A percentile compares a stretch with the other conserved stretches of the same genome.
These are phyloP conservation scores for Pouteria glomerata DNA, from an alignment of 148 eudicot genomes.

Conservation along the genomic window DNA sequence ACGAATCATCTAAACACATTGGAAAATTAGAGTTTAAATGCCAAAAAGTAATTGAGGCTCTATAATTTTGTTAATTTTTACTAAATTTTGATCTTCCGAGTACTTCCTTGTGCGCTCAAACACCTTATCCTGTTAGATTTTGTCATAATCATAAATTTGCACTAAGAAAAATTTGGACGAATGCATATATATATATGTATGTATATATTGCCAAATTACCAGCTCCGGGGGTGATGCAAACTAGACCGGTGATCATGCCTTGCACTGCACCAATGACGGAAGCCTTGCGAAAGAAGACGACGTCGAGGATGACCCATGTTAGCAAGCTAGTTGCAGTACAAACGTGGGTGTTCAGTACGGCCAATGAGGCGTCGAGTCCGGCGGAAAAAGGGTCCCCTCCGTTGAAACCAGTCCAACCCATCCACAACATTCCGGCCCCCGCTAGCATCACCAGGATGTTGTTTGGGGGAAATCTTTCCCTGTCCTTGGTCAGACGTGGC, in stretches of 20 bases:
- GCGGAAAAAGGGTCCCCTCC: constrained; percentile 31
- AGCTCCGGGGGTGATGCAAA: constrained; percentile 34
- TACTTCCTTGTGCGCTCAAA: no score
- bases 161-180: no score
- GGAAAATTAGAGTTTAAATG: no score
- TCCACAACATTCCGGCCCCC: constrained; percentile 34
- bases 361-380: constrained; percentile 26
- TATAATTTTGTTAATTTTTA: no score
- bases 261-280: constrained; percentile 34
- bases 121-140: no score
- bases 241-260: constrained; percentile 38
- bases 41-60: no score
- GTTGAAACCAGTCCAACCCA: constrained; percentile 37
- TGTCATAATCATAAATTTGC: no score
- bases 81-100: no score
- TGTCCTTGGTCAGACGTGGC: constrained; percentile 28
- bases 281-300: constrained; percentile 21
- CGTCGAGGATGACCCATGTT: constrained; percentile 26
- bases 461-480: constrained; percentile 32
- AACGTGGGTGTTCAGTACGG: constrained; percentile 27
- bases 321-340: constrained; percentile 29
- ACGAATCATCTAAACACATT: no score
- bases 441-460: constrained; percentile 29
- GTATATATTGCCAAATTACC: no score
- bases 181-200: no score